Base-by-base conservation (phyloP, 768 basidiomycete species). In the Pleurotus tuber-regium region DNA sequence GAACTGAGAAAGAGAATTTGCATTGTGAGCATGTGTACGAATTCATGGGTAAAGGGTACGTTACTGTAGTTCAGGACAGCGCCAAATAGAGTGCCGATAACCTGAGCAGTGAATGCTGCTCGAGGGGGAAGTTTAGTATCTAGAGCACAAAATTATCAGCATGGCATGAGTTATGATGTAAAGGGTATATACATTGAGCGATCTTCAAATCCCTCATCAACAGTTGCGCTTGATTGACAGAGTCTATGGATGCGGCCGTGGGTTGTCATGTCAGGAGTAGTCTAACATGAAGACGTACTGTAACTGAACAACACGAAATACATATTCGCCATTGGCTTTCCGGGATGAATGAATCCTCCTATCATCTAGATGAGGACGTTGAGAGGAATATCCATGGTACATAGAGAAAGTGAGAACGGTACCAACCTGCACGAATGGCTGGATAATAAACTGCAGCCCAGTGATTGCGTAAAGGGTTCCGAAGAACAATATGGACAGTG, bases 301-400 rank as follows among this genome's bases (percentile, higher is more conserved):
- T 75, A 77, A 43, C 78, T 68, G 58, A 69, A 78, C 35, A 81
- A 64, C 38, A 75, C 68, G 52, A 78, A 77, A 62, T 84, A 85
- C 69, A 87, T 80, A 62, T 86, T 87, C n/a, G 84, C 83, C 51
- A 83, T 78, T 1, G 83, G 82, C 56, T 78, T 79, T 19, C 83
- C 82, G 5, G 83, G 79, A 58, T 78, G 76, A 24, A 83, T 69
- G 28, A 75, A 76, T 2, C 77, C 78, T n/a, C 77, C 79, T 16
- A 82, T 75, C 79, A 83, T 83, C 75, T 82, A 67, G n/a, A n/a
- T n/a, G n/a, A n/a, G 56, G 66, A 61, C 55, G 69, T 52, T 19
- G 3, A 24, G 18, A 16, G 21, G 50, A 64, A 63, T 62, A 67
- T 66, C 61, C 63, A 67, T 11, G 66, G 64, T 51, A 66, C 60